Conservation (phyloP, 192 early-diverging fungal species). For the Coemansia sp. region DNA sequence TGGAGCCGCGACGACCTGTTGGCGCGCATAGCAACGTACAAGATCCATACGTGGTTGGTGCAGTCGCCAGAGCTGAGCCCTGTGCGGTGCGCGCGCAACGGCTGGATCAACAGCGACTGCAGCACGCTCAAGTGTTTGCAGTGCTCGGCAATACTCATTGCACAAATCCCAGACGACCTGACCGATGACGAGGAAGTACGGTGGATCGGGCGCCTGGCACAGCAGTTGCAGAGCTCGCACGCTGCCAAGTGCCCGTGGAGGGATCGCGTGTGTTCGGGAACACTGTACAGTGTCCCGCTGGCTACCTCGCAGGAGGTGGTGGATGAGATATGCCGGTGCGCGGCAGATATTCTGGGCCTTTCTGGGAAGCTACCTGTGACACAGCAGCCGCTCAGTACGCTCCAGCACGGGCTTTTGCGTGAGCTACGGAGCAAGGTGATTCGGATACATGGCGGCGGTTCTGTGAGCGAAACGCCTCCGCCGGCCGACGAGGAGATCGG, state of each 20-base stretch:
- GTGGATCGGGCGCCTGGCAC: slow-evolving; percentile 29
- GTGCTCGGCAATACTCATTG: slow-evolving; percentile 40
- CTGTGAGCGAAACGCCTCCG: not conserved
- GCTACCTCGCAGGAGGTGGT: slow-evolving; percentile 29
- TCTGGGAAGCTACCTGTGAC: slow-evolving; percentile 10
- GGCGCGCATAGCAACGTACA: slow-evolving; percentile 40
- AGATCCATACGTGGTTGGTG: slow-evolving; percentile 46
- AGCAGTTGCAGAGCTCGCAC: slow-evolving; percentile 46
- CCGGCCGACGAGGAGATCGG: not conserved
- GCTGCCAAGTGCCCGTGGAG: slow-evolving; percentile 33
- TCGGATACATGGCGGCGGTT: not conserved
- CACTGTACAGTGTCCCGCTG: slow-evolving; percentile 29
- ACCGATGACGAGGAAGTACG: slow-evolving; percentile 22
- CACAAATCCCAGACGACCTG: slow-evolving; percentile 30
- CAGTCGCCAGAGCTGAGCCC: slow-evolving; percentile 35
- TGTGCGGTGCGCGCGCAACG: slow-evolving; percentile 39
- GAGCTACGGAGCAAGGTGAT: slow-evolving; percentile 7
- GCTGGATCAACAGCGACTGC: slow-evolving; percentile 45
- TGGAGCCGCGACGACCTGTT: slow-evolving; percentile 46
- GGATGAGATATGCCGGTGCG: slow-evolving; percentile 27
- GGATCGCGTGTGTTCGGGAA: slow-evolving; percentile 19
- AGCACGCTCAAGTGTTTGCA: slow-evolving; percentile 37
- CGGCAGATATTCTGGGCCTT: slow-evolving; percentile 22
- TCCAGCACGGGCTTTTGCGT: slow-evolving; percentile 25
- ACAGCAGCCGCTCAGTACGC: slow-evolving; percentile 33